Evolutionary conservation across 768 basidiomycete species (phyloP), one percentile per base, ranked within the genome.

Genomic region (Tylopilus intermedius): DNA sequence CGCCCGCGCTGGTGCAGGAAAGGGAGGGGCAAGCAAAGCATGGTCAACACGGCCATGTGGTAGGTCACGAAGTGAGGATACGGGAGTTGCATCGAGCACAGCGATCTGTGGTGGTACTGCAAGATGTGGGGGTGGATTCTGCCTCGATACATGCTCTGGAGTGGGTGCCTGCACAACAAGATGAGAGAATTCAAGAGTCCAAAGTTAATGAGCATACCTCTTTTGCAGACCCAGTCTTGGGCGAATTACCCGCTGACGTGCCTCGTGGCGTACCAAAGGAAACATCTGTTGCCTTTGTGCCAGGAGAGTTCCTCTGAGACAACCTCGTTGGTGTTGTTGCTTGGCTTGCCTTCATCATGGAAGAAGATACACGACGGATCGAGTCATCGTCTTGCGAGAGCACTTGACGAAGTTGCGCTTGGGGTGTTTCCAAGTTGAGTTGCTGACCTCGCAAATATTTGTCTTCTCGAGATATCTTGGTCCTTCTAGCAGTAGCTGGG

Each of bases 361-460:
- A 62, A 15, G 60, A 67, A 18, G 59, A 50, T 30, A 56, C 39
- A 41, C 63, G 67, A 47, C 58, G 67, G n/a, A 58, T 58, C 6
- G 54, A 35, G 18, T 60, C 59, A 3, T 55, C 47, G 8, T 69
- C 67, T 45, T 69, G 60, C 26, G 69, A 70, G 35, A 69, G 69
- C 32, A 69, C 59, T 48, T 71, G 58, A 11, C 69, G 68, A 46
- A 69, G 58, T 29, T 69, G 65, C 13, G 51, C 45, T 40, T 67
- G 67, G 0, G 61, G 54, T 5, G 58, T 61, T 21, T 69, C 67
- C 39, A 57, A 39, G 26, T 43, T 33, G 1, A 48, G 47, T 8
- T 56, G 62, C 39, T 60, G 58, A 15, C 57, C 59, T 32, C 58
- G 58, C 37, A 61, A 47, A 44, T 68, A 68, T 49, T 70, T 68